phyloP scores from a whole-genome alignment of 371 early-diverging fungal species.

The Mortierella sp. region DNA sequence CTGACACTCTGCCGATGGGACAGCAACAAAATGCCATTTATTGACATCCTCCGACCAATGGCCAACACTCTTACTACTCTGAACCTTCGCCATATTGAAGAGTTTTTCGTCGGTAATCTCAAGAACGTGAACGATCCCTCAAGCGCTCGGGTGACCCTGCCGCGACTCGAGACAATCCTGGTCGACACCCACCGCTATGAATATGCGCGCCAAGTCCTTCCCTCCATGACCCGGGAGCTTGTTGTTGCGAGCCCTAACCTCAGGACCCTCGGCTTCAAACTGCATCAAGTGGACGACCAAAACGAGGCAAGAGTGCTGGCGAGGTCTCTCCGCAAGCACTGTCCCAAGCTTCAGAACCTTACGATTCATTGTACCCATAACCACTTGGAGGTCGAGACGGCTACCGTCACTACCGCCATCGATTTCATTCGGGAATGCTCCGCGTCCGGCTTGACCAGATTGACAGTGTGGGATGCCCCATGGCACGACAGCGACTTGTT shows the following conservation, averaged over 20 bases:
- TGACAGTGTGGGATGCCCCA: neutral
- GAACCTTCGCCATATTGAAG: neutral
- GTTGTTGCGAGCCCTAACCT: neutral
- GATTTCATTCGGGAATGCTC: slow-evolving; percentile 1
- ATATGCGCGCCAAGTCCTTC: neutral
- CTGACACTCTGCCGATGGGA: neutral
- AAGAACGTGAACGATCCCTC: neutral
- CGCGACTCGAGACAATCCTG: neutral
- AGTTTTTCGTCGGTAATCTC: neutral
- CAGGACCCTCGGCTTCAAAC: neutral
- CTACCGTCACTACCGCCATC: neutral
- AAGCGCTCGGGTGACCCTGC: neutral
- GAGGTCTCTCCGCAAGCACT: neutral
- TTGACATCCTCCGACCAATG: neutral
- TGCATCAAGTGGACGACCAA: neutral
- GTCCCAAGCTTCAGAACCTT: neutral
- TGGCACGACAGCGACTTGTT: neutral
- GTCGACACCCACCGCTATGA: neutral
- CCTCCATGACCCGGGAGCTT: neutral
- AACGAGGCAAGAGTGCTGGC: neutral
- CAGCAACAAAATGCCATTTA: neutral
- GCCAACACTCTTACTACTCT: neutral
- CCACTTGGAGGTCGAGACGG: neutral
- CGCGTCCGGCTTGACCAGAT: neutral
- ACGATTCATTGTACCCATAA: neutral